Base-by-base conservation (phyloP, 345 rosid species). In the Brassica carinata region DNA sequence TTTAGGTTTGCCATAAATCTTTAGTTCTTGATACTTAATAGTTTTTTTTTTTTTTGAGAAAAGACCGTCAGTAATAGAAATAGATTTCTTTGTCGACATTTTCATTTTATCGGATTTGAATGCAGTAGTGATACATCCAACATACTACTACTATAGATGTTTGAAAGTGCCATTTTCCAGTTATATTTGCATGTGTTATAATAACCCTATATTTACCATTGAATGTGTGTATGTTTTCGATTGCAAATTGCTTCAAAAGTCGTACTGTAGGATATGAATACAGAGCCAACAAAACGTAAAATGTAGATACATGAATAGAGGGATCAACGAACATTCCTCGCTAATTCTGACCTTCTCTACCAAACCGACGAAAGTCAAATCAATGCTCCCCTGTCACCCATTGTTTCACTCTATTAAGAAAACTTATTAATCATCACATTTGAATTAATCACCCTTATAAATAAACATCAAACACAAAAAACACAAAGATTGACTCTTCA, bases 351-450 rank as follows among this genome's bases (percentile, higher is more conserved):
- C 79, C 31, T 61, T 74, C 58, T 74, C 59, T 68, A 68, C 78
- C 79, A 33, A 79, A 79, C 57, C 33, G 29, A 79, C 48, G 65
- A 74, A 68, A 74, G 66, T 74, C 83, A 79, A 33, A 74, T 67
- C 40, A 33, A 23, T 74, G 75, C 71, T 73, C 70, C 55, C 53
- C 79, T 79, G 83, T 74, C 59, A 69, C 45, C 75, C 70, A 80
- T 48, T 80, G 64, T 61, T 48, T 55, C n/a, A 29, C 5, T 38
- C 4, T 3, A 9, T 59, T 5, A 65, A 1, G 27, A 34, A 78
- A 64, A 77, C 14, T 63, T 48, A 67, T 3, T 51, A 43, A 67
- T 59, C 64, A 73, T 73, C 30, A 67, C 57, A 67, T 58, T 78
- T 72, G 72, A 78, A 78, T 17, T 71, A 55, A 64, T 64, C 72